A percentile compares a stretch with the other conserved stretches of the same genome.
Conservation (phyloP, 306 rosid genomes). For the Prunus persica region Prunus_persica_NCBIv2 NC_034010.1:19461001-19461500, state of each 20-base stretch:
- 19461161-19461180: conserved; percentile 52
- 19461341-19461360: not conserved
- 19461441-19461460: no score
- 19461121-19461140: conserved; percentile 64
- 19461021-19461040: no score
- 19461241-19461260: not conserved
- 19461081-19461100: conserved; percentile 6
- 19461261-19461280: not conserved
- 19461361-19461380: no score
- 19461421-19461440: no score
- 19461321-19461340: not conserved
- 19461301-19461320: not conserved
- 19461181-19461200: conserved; percentile 58
- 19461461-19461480: no score
- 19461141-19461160: conserved; percentile 78
- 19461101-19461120: conserved; percentile 89
- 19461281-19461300: not conserved
- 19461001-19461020: not conserved
- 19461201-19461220: conserved; percentile 53
- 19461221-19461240: conserved; percentile 33
- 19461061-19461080: not conserved
- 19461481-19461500: no score
- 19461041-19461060: not conserved
- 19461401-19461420: no score
- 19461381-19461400: no score